phyloP scores from a whole-genome alignment of 495 filamentous ascomycete species.

The Penicillium pancosmium region DNA sequence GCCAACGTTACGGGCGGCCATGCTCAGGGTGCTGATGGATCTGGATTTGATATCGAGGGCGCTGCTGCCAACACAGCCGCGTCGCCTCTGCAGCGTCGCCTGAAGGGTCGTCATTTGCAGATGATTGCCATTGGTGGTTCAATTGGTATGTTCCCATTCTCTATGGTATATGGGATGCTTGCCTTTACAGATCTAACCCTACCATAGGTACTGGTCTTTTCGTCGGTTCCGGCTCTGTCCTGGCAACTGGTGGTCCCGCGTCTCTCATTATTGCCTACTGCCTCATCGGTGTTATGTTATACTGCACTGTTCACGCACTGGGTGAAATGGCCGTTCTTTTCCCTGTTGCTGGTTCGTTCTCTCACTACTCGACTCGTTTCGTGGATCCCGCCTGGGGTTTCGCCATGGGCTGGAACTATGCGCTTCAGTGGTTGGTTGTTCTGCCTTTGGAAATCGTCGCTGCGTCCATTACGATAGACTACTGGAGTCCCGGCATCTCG shows the following conservation, averaged over 20 bases:
- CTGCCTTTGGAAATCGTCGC: constrained; percentile 90
- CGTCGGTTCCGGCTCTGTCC: constrained; percentile 79
- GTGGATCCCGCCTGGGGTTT: constrained; percentile 96
- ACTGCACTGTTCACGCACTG: constrained; percentile 87
- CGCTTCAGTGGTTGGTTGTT: constrained; percentile 88
- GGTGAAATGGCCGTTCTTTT: constrained; percentile 92
- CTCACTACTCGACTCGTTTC: constrained; percentile 89
- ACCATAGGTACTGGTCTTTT: constrained; percentile 81
- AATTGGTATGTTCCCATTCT: constrained; percentile 63
- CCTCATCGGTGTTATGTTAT: constrained; percentile 87
- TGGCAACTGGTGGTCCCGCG: constrained; percentile 80
- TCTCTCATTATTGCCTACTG: constrained; percentile 79
- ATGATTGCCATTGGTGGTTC: constrained; percentile 98
- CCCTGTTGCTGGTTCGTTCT: constrained; percentile 90
- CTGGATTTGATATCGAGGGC: constrained; percentile 71
- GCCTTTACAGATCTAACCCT: neutral
- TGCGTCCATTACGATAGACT: constrained; percentile 84
- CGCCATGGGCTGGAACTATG: constrained; percentile 99
- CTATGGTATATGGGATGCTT: neutral
- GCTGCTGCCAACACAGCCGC: constrained; percentile 76
- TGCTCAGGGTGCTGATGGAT: constrained; percentile 57
- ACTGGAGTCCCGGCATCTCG: constrained; percentile 70
- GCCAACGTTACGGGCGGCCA: constrained; percentile 59
- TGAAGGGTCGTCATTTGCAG: constrained; percentile 87
- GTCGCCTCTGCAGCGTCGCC: constrained; percentile 70